A percentile compares a stretch with the other conserved stretches of the same genome.
Conservation (phyloP, 345 rosid species). For the Eucalyptus decipiens region DNA sequence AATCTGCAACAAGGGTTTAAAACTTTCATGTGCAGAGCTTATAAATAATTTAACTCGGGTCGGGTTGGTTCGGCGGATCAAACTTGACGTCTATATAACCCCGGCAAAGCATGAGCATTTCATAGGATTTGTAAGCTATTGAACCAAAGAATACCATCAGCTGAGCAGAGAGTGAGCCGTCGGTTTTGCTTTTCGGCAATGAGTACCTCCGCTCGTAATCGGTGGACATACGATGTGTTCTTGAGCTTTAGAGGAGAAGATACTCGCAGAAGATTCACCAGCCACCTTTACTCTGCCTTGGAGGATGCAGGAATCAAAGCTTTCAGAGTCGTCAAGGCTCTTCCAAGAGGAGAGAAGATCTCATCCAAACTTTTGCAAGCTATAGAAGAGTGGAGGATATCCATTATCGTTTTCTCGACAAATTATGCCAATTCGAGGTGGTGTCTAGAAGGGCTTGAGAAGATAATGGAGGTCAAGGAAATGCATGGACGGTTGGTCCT, state of each 20-base stretch:
- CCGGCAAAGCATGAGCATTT: not conserved
- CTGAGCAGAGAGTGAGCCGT: not conserved
- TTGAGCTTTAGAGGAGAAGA: not conserved
- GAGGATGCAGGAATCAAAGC: not conserved
- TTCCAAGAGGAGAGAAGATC: not conserved
- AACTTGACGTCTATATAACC: not conserved
- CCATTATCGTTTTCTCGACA: not conserved
- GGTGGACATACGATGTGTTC: not conserved
- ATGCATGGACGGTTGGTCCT: not conserved
- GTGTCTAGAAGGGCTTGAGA: not conserved
- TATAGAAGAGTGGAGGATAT: not conserved
- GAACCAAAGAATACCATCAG: accelerated
- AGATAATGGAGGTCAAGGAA: not conserved
- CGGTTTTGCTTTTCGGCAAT: not conserved
- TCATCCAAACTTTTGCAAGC: not conserved
- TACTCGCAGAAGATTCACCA: not conserved
- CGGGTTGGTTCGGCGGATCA: not conserved
- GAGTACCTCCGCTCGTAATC: not conserved
- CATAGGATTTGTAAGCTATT: not conserved
- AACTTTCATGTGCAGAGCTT: not conserved
- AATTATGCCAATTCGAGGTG: not conserved
- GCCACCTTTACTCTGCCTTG: not conserved
- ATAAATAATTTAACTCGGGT: no score
- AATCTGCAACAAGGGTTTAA: not conserved
- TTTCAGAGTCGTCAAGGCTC: not conserved